Percentiles rank a stretch among this genome's conserved stretches.
Evolutionary conservation across 352 stramenopile genomes (phyloP).

Genomic region (Phytophthora multivora): DNA sequence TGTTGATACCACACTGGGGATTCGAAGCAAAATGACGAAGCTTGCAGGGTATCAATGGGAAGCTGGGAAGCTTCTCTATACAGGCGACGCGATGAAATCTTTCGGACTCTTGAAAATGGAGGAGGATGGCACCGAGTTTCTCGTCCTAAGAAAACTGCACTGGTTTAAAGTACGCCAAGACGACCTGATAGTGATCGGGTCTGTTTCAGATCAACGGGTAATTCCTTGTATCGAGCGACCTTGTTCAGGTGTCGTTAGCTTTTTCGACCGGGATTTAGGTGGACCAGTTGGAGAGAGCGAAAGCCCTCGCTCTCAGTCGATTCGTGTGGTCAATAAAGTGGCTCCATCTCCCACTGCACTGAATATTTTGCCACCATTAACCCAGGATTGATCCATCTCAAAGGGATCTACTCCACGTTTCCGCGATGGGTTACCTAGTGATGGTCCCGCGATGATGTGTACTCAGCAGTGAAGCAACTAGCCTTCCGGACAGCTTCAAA

Average conservation of each 20-base stretch:
- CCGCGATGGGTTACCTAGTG: constrained; percentile 24
- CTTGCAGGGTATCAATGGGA: constrained; percentile 17
- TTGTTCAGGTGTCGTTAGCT: constrained; percentile 15
- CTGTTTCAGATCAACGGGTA: constrained; percentile 4
- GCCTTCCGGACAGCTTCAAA: constrained; percentile 77
- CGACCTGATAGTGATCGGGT: constrained; percentile 17
- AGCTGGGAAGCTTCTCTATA: constrained; percentile 9
- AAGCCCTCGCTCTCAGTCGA: neutral
- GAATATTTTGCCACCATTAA: neutral
- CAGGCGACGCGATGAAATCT: constrained; percentile 11
- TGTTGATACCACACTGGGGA: constrained; percentile 13
- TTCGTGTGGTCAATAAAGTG: constrained; percentile 8
- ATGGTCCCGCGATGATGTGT: constrained; percentile 42
- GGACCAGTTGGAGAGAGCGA: neutral
- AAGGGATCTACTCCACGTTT: too few species aligned
- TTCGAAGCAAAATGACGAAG: constrained; percentile 11
- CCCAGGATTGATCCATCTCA: too few species aligned
- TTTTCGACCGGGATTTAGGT: constrained; percentile 18
- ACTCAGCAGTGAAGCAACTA: constrained; percentile 59
- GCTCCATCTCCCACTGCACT: neutral
- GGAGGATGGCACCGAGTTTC: constrained; percentile 14
- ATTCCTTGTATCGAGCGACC: constrained; percentile 12
- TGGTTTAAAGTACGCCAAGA: constrained; percentile 16
- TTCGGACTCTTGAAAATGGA: constrained; percentile 27
- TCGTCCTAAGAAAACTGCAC: constrained; percentile 16